Percentiles rank a stretch among this genome's conserved stretches.
These are phyloP conservation scores for Xylariaceae sp. DNA, from an alignment of 2,329 filamentous ascomycete genomes.

Conservation along the genomic window DNA sequence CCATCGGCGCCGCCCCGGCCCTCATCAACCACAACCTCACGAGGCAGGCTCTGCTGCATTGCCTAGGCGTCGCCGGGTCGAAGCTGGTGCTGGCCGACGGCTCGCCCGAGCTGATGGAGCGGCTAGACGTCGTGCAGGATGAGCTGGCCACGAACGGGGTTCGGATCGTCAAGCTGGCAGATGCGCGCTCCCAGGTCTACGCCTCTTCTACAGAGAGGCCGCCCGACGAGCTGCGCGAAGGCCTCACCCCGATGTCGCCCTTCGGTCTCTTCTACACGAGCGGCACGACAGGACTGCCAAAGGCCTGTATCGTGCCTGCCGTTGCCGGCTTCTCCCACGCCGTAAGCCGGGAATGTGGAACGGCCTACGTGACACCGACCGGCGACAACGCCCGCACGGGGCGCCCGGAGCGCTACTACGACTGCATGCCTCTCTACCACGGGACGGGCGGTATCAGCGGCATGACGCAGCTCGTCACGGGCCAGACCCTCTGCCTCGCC, in stretches of 20 bases:
- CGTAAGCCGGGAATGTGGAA: constrained; percentile 28
- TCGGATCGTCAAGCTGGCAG: constrained; percentile 49
- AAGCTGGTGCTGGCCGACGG: constrained; percentile 55
- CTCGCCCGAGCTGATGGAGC: constrained; percentile 44
- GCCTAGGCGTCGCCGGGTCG: constrained; percentile 52
- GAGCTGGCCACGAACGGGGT: constrained; percentile 49
- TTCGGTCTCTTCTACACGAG: constrained; percentile 67
- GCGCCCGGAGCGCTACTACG: constrained; percentile 58
- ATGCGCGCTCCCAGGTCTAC: constrained; percentile 38
- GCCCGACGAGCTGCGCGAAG: constrained; percentile 48
- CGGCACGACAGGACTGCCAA: constrained; percentile 71
- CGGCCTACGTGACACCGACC: constrained; percentile 26
- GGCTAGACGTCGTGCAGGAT: constrained; percentile 52
- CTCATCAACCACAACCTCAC: constrained; percentile 67
- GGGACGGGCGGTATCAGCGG: constrained; percentile 62
- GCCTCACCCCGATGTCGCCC: constrained; percentile 47
- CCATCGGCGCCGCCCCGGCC: constrained; percentile 62
- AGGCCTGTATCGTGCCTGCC: constrained; percentile 59
- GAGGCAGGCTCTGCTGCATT: constrained; percentile 60
- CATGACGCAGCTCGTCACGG: constrained; percentile 48
- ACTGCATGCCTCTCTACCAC: constrained; percentile 73
- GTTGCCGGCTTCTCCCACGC: constrained; percentile 33
- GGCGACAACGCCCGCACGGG: constrained; percentile 20
- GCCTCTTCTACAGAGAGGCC: constrained; percentile 45
- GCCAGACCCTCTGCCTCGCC: constrained; percentile 55